Evolutionary conservation across 495 filamentous ascomycete genomes (phyloP).

Genomic region (Lasiosphaeris hirsuta): DNA sequence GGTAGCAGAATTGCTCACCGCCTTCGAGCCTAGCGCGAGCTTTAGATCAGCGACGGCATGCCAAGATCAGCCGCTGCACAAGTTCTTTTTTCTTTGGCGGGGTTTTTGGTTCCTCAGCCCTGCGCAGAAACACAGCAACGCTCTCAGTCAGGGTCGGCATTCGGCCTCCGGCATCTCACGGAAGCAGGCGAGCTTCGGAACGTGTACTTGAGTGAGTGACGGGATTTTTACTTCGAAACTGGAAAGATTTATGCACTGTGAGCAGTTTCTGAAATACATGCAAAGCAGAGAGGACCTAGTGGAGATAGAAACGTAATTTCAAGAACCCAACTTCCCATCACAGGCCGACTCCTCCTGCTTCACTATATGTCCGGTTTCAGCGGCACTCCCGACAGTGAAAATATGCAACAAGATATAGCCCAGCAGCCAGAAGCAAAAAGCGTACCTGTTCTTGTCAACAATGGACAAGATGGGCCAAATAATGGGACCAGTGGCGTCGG

Average conservation of each 20-base stretch:
- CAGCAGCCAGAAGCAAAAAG: not conserved
- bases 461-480: not conserved
- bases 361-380: too few species aligned
- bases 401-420: not conserved
- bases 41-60: not conserved
- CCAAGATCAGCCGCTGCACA: slow-evolving; percentile 3
- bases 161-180: not conserved
- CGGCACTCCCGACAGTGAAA: not conserved
- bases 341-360: too few species aligned
- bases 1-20: slow-evolving; percentile 18
- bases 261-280: not conserved
- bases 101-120: slow-evolving; percentile 21
- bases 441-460: not conserved
- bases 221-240: not conserved
- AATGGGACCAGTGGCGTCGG: not conserved
- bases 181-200: slow-evolving; percentile 1
- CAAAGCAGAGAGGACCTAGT: too few species aligned
- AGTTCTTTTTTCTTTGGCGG: slow-evolving; percentile 16
- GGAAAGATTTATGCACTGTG: not conserved
- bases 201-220: not conserved
- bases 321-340: not conserved
- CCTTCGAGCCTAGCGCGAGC: slow-evolving; percentile 2
- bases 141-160: not conserved
- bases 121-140: slow-evolving; percentile 3
- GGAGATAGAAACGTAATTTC: not conserved